Base-by-base conservation (phyloP, 352 stramenopile species). In the Phytophthora podocarpi region DNA sequence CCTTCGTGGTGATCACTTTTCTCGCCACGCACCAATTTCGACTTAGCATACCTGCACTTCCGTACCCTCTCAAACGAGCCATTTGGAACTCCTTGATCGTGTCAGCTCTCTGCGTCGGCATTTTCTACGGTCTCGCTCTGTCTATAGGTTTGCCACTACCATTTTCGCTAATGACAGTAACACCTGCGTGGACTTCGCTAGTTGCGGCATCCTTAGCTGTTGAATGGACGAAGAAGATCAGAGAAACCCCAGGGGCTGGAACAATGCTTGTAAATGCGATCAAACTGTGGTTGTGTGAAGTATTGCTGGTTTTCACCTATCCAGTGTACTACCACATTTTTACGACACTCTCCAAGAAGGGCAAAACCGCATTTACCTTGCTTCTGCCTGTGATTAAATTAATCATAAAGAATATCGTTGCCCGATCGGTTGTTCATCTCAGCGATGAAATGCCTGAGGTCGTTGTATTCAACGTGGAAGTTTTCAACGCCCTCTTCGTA, bases 1-100 rank as follows among this genome's bases (percentile, higher is more conserved):
- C 63, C 15, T 52, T 45, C 18, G 43, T 26, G 30, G 59, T 57
- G 6, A 31, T 67, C 13, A 57, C 46, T 28, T 42, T 56, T 11
- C 37, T 64, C 6, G 24, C 42, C 21, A 55, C 31, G 10, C 40
- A 55, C 11, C 54, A 63, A 27, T 56, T 50, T 18, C 43, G 54
- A 23, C 41, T 53, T n/a, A 35, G 30, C 5, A 30, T 53, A 13
- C 12, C 30, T 8, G 18, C 23, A 2, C 30, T 53, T 16, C 45
- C 45, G 4, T 41, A 53, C 27, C 30, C 45, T 13, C 20, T 40
- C 28, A 31, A 20, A 3, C 27, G 10, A 5, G 41, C 5, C 5
- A 18, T 53, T 21, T 9, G 2, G 5, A 42, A 53, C 16, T 16
- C 28, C 6, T 18, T 37, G 3, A 9, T 55, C 30, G 5, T 27